Evolutionary conservation across 306 rosid genomes (phyloP).

Genomic region (Carpinus viminea): DNA sequence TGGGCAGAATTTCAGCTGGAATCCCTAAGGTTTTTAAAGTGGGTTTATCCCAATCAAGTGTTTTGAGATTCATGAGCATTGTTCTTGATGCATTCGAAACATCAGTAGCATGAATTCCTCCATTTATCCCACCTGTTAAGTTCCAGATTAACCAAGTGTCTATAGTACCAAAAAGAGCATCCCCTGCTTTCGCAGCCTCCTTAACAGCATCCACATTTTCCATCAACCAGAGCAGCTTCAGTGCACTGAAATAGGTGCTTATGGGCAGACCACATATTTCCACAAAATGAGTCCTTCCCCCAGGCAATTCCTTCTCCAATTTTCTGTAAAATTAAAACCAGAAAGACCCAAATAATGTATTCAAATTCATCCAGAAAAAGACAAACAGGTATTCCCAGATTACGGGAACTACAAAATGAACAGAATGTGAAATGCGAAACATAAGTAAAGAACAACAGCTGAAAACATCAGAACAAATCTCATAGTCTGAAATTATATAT

Average conservation of each 20-base stretch:
- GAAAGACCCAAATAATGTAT: not conserved
- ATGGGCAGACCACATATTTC: constrained; percentile 83
- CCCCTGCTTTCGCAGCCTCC: constrained; percentile 57
- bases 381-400: not conserved
- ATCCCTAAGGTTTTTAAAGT: constrained; percentile 55
- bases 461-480: not conserved
- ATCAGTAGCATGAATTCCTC: constrained; percentile 84
- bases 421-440: not conserved
- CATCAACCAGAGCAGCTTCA: constrained; percentile 79
- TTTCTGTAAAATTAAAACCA: constrained; percentile 44
- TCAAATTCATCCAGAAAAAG: not conserved
- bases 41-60: constrained; percentile 72
- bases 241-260: constrained; percentile 84
- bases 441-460: not conserved
- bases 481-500: not conserved
- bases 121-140: constrained; percentile 69
- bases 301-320: constrained; percentile 72
- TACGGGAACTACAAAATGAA: not conserved
- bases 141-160: constrained; percentile 96
- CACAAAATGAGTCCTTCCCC: constrained; percentile 76
- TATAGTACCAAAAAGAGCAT: constrained; percentile 84
- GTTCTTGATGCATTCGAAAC: constrained; percentile 86
- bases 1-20: constrained; percentile 66
- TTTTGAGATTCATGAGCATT: constrained; percentile 86
- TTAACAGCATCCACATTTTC: constrained; percentile 71